These are phyloP conservation scores for Acanthamoeba royreba DNA, from an alignment of 208 protist genomes.

Conservation along the genomic window DNA sequence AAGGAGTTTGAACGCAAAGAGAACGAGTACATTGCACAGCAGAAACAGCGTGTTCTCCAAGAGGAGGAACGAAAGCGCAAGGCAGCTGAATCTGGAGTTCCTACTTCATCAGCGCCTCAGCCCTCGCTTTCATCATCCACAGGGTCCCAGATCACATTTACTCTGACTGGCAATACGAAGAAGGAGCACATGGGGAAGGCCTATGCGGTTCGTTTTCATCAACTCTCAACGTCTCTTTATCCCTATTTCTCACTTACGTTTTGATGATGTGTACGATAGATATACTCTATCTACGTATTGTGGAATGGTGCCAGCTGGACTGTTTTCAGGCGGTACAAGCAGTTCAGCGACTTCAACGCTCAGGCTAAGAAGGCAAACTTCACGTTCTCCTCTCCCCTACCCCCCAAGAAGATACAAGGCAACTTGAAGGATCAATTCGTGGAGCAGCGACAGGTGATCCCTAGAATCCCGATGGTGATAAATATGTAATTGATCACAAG, in stretches of 20 bases:
- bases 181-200: background rate
- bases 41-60: background rate
- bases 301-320: background rate
- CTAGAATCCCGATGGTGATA: too few relatives aligned
- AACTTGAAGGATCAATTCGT: slow-evolving; percentile 4
- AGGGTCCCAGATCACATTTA: background rate
- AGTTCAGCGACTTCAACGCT: background rate
- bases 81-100: too few relatives aligned
- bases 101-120: too few relatives aligned
- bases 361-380: background rate
- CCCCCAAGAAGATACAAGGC: background rate
- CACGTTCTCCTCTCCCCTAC: background rate
- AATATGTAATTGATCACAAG: too few relatives aligned
- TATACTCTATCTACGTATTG: background rate
- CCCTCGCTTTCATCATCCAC: background rate
- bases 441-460: slow-evolving; percentile 1
- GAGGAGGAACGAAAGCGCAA: background rate
- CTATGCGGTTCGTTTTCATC: background rate
- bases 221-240: too few relatives aligned
- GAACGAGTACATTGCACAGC: background rate
- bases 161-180: background rate
- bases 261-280: background rate
- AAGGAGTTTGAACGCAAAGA: background rate
- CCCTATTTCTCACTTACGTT: background rate
- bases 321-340: background rate